A percentile compares a stretch with the other conserved stretches of the same genome.
Conservation (phyloP, 1,284 basidiomycete genomes). For the Austroboletus niveus region DNA sequence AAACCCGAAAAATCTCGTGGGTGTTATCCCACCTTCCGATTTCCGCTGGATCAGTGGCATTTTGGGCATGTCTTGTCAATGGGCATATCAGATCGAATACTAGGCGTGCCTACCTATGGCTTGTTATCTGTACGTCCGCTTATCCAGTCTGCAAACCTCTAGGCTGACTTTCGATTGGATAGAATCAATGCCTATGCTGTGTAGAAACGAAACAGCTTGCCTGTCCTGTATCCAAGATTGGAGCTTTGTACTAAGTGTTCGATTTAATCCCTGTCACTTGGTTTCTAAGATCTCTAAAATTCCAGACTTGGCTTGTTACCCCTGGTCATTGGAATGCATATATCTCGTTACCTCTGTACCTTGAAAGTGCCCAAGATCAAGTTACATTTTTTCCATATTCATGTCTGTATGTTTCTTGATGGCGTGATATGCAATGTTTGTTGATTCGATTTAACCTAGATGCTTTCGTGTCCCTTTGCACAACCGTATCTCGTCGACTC, state of each 20-base stretch:
- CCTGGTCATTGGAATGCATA: conserved; percentile 26
- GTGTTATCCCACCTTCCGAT: conserved; percentile 63
- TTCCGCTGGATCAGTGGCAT: conserved; percentile 58
- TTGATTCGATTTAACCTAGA: conserved; percentile 12
- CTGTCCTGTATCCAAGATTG: conserved; percentile 18
- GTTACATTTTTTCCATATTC: conserved; percentile 16
- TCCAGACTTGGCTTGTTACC: conserved; percentile 26
- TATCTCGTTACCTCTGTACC: conserved; percentile 18
- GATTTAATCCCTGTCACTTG: background rate
- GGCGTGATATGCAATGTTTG: background rate
- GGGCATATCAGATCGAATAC: conserved; percentile 30
- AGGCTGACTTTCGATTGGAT: conserved; percentile 15
- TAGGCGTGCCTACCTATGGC: conserved; percentile 20
- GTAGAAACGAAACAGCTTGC: conserved; percentile 2
- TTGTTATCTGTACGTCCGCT: conserved; percentile 23
- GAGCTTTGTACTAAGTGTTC: conserved; percentile 22
- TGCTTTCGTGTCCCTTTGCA: conserved; percentile 16
- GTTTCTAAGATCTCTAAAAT: background rate
- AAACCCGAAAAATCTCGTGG: conserved; percentile 56
- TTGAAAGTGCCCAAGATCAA: background rate
- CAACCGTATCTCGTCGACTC: conserved; percentile 15
- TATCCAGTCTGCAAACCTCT: background rate
- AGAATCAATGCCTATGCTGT: background rate
- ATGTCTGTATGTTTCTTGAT: conserved; percentile 17
- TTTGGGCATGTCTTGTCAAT: conserved; percentile 58